phyloP scores from a whole-genome alignment of 73 alveolate genomes.

The Paramecium biaurelia region DNA sequence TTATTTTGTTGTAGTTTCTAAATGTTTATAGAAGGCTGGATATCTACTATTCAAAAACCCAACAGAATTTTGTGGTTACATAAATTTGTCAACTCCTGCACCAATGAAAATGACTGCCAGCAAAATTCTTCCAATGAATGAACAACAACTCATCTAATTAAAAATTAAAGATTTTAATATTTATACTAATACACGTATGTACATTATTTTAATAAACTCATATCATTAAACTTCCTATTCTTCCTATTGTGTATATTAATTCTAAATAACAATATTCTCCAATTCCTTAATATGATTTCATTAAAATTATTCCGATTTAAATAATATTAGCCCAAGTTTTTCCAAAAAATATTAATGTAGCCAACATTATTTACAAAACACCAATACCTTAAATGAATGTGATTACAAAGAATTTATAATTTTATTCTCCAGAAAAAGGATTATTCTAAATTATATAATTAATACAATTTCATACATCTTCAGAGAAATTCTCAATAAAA shows the following conservation, averaged over 20 bases:
- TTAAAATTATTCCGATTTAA: not conserved
- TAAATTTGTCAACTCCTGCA: not conserved
- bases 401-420: not conserved
- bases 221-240: not conserved
- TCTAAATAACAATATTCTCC: not conserved
- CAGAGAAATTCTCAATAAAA: not conserved
- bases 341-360: not conserved
- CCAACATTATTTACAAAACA: not conserved
- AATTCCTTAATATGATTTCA: not conserved
- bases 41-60: not conserved
- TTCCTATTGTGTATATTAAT: not conserved
- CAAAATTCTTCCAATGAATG: slow-evolving; percentile 12
- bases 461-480: not conserved
- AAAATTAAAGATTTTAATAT: not conserved
- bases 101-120: not conserved
- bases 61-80: not conserved
- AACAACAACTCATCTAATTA: not conserved
- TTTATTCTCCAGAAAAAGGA: not conserved
- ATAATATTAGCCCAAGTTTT: not conserved
- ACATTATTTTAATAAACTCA: not conserved
- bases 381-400: not conserved
- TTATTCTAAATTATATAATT: not conserved
- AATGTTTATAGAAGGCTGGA: not conserved
- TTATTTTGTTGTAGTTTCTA: not conserved
- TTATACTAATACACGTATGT: not conserved